Percentiles rank a stretch among this genome's conserved stretches.
These are phyloP conservation scores for Arabis alpina DNA, from an alignment of 345 rosid species.

Conservation along the genomic window DNA sequence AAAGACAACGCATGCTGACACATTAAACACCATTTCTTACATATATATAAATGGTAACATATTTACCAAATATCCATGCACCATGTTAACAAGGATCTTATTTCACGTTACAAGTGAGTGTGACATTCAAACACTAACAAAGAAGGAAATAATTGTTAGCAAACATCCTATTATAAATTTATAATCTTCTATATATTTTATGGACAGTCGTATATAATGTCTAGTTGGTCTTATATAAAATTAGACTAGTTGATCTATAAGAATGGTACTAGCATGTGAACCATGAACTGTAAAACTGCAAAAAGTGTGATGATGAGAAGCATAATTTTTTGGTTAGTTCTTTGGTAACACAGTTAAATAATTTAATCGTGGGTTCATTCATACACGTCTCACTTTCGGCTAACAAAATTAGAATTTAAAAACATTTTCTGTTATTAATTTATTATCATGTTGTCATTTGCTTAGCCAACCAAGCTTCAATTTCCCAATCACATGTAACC, in stretches of 20 bases:
- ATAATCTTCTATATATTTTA: background rate
- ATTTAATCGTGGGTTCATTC: constrained; percentile 6
- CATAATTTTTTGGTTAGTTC: constrained; percentile 36
- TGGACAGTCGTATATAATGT: constrained; percentile 1
- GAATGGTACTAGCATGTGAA: constrained; percentile 42
- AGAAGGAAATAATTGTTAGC: background rate
- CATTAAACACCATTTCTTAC: constrained; percentile 29
- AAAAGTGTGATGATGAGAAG: constrained; percentile 28
- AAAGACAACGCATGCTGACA: constrained; percentile 49
- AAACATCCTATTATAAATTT: background rate
- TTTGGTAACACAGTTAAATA: constrained; percentile 17
- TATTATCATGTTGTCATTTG: constrained; percentile 31
- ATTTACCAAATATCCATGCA: constrained; percentile 20
- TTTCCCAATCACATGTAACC: constrained; percentile 34
- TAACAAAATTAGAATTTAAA: constrained; percentile 23
- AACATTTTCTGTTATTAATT: constrained; percentile 12
- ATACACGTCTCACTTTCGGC: constrained; percentile 43
- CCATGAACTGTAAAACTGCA: constrained; percentile 43
- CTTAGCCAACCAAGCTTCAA: constrained; percentile 36
- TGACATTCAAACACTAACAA: constrained; percentile 19
- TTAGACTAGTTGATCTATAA: constrained; percentile 19
- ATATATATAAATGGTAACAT: constrained; percentile 4
- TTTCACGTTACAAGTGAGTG: background rate
- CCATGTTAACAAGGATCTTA: background rate
- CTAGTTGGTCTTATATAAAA: constrained; percentile 9